Evolutionary conservation across 2,329 filamentous ascomycete genomes (phyloP), one percentile per base, ranked within the genome.

Genomic region (Botryotinia calthae): DNA sequence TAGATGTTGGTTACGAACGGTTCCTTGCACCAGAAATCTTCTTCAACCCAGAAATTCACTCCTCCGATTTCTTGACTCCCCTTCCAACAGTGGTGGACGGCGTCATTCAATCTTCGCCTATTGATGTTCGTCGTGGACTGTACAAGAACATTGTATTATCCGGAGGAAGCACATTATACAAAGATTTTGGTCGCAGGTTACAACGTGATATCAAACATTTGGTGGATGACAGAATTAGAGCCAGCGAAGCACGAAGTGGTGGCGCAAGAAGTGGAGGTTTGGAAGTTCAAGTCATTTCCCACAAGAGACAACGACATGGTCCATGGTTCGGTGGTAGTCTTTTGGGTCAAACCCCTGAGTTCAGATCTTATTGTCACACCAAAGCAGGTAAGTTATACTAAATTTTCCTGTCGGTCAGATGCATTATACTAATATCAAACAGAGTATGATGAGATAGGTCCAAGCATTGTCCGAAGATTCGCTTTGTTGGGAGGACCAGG

Each of bases 121-220:
- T 99, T 79, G 96, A 99, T 81, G 97, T 99, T 63, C 92, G 96
- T 80, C 90, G 96, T 84, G 96, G 96, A 59, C 87, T 99, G 54
- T 99, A 99, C 89, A 99, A 99, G 90, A 99, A 99, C 85, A 99
- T 99, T 84, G 96, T 99, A 51, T 87, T 99, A 54, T 98, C 95
- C 5, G 96, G 96, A 81, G 96, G 96, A 79, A 98, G 95, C 78
- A 99, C 96, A 34, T 86, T 99, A 75, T 99, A 98, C 89, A 98
- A 98, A 84, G 95, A 99, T 84, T 99, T 99, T 83, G 96, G 96
- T 40, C 90, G 96, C 77, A 90, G 96, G 81, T 87, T 99, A 86
- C 97, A 99, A 85, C 91, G 96, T 81, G 97, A 99, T 81, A 99
- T 99, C 81, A 93, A 96, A 84, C 94, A 98, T 81, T 85, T 99